Percentiles rank a stretch among this genome's conserved stretches.
Evolutionary conservation across 345 rosid species (phyloP).

Genomic region (Euphorbia peplus): DNA sequence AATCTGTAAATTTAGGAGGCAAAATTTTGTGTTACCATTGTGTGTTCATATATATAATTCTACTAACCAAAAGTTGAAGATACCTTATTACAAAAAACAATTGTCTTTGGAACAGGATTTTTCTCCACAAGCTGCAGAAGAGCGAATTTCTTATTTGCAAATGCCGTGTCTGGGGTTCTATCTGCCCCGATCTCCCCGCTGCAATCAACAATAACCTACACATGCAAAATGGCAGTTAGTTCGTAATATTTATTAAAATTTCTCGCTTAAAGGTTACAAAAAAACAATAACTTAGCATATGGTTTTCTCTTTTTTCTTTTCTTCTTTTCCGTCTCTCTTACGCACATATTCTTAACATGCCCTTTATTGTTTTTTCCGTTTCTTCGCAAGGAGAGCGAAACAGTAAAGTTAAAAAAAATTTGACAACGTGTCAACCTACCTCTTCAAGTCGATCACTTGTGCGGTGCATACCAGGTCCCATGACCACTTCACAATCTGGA

Average conservation of each 20-base stretch:
- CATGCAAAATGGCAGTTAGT: slow-evolving; percentile 17
- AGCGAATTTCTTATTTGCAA: slow-evolving; percentile 73
- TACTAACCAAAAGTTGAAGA: slow-evolving; percentile 2
- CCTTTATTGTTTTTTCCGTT: background rate
- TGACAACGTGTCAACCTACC: slow-evolving; percentile 54
- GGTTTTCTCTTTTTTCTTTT: background rate
- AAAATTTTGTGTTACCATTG: background rate
- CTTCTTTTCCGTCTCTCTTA: no score
- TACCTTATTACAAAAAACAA: slow-evolving; percentile 90
- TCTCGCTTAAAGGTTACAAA: background rate
- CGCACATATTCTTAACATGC: background rate
- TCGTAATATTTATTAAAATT: slow-evolving; percentile 2
- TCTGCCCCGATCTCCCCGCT: slow-evolving; percentile 67
- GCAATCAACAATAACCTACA: slow-evolving; percentile 87
- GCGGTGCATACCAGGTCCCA: slow-evolving; percentile 94
- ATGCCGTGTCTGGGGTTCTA: slow-evolving; percentile 68
- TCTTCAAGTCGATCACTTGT: slow-evolving; percentile 80
- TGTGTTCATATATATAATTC: background rate
- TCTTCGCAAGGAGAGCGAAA: no score
- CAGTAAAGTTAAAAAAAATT: background rate
- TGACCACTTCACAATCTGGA: slow-evolving; percentile 79
- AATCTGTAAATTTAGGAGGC: slow-evolving; percentile 42
- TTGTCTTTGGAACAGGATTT: slow-evolving; percentile 63
- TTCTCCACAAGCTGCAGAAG: slow-evolving; percentile 66
- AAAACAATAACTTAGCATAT: background rate